Evolutionary conservation across 305 asterid genomes (phyloP), one percentile per base, ranked within the genome.

Genomic region (Stenogyne calaminthoides): DNA sequence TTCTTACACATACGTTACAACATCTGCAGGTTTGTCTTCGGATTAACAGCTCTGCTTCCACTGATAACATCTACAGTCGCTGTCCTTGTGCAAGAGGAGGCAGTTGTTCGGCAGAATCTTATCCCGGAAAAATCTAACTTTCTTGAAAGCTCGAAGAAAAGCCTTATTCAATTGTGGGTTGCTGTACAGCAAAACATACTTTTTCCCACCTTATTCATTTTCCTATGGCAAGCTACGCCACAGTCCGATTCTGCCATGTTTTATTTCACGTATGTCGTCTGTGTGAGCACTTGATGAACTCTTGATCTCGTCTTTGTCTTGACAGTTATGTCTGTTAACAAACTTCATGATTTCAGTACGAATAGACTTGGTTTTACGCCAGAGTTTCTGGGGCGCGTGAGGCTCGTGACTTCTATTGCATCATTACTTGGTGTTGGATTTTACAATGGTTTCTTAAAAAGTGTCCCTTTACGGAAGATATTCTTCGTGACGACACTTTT

Each of bases 211-310:
- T 69, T 94, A 52, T 94, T 94, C 77, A 87, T 94, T 67, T 94
- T 94, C 83, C 85, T 94, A 11, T 94, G 98, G 98, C 97, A 94
- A 85, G 92, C 96, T 64, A 95, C 98, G 1, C 99, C 99, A 4
- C 97, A 90, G 54, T 95, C 99, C 9, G 99, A 95, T 73, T 91
- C 97, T n/a, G 98, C 98, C 78, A 92, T 95, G 99, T 95, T 95
- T 73, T 95, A 86, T 84, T 95, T 95, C 90, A 92, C 88, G 98
- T 92, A 92, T 15, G 99, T 81, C 12, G 46, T 59, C 80, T 70
- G 29, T 69, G 54, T 47, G 75, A 71, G 65, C 57, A 62, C 64
- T 69, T 72, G 39, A 32, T 67, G 47, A 20, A 56, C 15, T 64
- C 46, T 29, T 29, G 51, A 9, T 75, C 58, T 58, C 67, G 42